Evolutionary conservation across 345 rosid genomes (phyloP).

Genomic region (Acer saccharum): DNA sequence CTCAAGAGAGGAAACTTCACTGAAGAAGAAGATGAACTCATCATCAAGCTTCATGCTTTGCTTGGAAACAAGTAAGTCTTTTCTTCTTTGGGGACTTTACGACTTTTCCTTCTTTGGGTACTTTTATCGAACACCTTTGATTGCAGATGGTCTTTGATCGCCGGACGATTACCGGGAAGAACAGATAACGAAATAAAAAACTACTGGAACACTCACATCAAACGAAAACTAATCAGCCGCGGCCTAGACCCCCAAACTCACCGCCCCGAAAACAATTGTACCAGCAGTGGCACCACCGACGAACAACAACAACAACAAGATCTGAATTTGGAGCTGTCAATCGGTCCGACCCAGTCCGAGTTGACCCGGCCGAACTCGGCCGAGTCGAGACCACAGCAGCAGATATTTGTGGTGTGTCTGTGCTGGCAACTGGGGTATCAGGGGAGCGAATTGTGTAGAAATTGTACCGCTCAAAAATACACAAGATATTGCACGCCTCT

Average conservation of each 20-base stretch:
- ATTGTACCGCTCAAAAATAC: conserved; percentile 34
- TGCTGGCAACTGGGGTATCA: conserved; percentile 52
- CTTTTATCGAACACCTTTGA: not conserved
- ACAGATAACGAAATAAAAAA: conserved; percentile 59
- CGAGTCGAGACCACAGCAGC: conserved; percentile 39
- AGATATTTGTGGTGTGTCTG: not conserved
- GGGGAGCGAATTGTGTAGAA: conserved; percentile 37
- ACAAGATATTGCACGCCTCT: conserved; percentile 26
- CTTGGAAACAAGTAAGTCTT: conserved; percentile 50
- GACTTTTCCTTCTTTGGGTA: not conserved
- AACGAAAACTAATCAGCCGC: conserved; percentile 45
- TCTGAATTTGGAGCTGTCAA: conserved; percentile 54
- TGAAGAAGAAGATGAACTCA: conserved; percentile 52
- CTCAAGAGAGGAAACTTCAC: conserved; percentile 58
- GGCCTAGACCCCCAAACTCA: conserved; percentile 56
- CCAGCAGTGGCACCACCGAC: conserved; percentile 57
- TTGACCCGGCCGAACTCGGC: conserved; percentile 35
- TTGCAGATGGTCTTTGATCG: conserved; percentile 54
- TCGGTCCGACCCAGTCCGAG: conserved; percentile 33
- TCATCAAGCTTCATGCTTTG: conserved; percentile 50
- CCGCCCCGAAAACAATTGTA: conserved; percentile 47
- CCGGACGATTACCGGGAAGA: conserved; percentile 53
- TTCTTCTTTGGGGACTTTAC: no score
- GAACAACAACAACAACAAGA: conserved; percentile 38
- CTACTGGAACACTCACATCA: conserved; percentile 62